Conservation (phyloP, 2,329 filamentous ascomycete genomes). For the Apiospora marii region DNA sequence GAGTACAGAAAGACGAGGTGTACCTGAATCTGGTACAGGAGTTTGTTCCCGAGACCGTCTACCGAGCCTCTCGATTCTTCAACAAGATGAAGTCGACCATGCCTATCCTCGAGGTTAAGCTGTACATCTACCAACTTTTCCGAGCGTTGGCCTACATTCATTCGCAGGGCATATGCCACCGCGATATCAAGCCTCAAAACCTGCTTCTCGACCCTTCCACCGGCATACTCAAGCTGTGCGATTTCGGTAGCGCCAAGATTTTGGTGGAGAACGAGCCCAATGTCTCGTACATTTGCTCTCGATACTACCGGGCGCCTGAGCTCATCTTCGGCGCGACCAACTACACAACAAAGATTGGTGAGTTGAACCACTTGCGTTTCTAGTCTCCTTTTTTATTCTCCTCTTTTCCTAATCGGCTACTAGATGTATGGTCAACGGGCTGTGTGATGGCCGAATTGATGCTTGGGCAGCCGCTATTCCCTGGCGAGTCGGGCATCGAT, state of each 20-base stretch:
- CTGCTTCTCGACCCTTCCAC: constrained; percentile 90
- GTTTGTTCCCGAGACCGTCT: constrained; percentile 97
- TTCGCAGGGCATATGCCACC: constrained; percentile 97
- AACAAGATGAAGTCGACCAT: constrained; percentile 99
- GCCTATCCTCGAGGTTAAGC: constrained; percentile 98
- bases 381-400: constrained; percentile 18
- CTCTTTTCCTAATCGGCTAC: constrained; percentile 28
- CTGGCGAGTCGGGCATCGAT: constrained; percentile 97
- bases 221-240: constrained; percentile 94
- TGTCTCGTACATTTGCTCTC: constrained; percentile 98
- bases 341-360: constrained; percentile 99
- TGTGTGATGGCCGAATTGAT: constrained; percentile 99
- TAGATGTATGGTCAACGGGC: constrained; percentile 99
- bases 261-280: constrained; percentile 98
- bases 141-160: constrained; percentile 98
- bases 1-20: constrained; percentile 87
- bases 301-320: constrained; percentile 97
- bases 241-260: constrained; percentile 99
- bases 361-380: constrained; percentile 43
- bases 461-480: constrained; percentile 97
- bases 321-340: constrained; percentile 99
- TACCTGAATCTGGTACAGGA: constrained; percentile 98
- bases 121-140: constrained; percentile 99
- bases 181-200: constrained; percentile 99
- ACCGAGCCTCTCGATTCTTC: constrained; percentile 97